Evolutionary conservation across 352 stramenopile genomes (phyloP), one percentile per base, ranked within the genome.

Genomic region (Pythium rhizo-oryzae): DNA sequence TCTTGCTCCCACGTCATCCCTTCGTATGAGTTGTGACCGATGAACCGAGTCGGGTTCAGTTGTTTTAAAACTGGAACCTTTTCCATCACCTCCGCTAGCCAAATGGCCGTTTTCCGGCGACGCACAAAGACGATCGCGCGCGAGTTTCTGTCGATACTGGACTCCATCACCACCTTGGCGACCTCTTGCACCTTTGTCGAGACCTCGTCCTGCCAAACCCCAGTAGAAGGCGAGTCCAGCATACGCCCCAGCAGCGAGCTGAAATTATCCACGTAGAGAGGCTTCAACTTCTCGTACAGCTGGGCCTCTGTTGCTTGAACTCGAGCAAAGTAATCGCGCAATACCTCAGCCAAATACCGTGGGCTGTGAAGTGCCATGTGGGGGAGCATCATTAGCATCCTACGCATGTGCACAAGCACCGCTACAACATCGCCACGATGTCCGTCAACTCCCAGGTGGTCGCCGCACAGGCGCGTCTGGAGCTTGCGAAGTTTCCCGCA

Each of bases 1-100:
- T 94, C 84, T 18, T 90, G 73, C 65, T 94, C 83, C 83, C 84
- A 93, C 2, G 71, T 84, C 86, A 94, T 94, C 9, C 86, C 84
- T 69, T 93, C 83, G 56, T 84, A 94, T 1, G 81, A 90, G 51
- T 91, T 92, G 59, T 94, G 86, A 4, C 86, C 86, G 25, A 94
- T 81, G 70, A 94, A 93, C 13, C 72, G 74, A 16, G 86, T 93
- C 12, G 86, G 86, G 50, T 91, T 94, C 1, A 94, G 62, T 21
- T 74, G 67, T 8, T 74, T 67, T 16, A 94, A 56, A 21, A 78
- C 59, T 8, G 85, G 75, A 13, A 93, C 52, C n/a, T 72, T 65
- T 54, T 83, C 82, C 81, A 93, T 91, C 1, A 80, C 78, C 56
- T 83, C 87, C 4, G 83, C 84, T 1, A 94, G 75, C 50, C 80